phyloP scores from a whole-genome alignment of 2,329 filamentous ascomycete species.

The Lojkania enalia region DNA sequence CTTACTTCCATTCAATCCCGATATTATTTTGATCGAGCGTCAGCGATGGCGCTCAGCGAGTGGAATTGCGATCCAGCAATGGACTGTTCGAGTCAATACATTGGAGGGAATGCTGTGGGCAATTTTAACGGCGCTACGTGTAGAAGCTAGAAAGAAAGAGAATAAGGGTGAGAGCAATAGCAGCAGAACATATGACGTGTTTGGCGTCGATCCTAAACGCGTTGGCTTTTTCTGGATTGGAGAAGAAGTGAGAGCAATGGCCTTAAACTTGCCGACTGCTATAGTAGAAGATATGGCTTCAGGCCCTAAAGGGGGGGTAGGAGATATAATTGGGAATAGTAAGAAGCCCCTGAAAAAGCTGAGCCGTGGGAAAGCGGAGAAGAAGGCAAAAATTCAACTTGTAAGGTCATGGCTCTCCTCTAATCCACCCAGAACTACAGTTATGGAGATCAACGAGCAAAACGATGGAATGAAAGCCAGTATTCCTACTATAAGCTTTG shows the following conservation, averaged over 20 bases:
- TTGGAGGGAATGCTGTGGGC: conserved; percentile 82
- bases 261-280: not conserved
- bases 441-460: not conserved
- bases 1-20: conserved; percentile 61
- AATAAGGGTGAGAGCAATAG: conserved; percentile 1
- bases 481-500: conserved; percentile 14
- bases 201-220: conserved; percentile 42
- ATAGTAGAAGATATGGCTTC: conserved; percentile 7
- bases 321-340: conserved; percentile 24
- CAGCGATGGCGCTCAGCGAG: conserved; percentile 68
- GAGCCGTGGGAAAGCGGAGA: conserved; percentile 50
- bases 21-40: conserved; percentile 70
- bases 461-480: not conserved
- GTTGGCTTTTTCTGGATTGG: conserved; percentile 44
- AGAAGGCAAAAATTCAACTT: conserved; percentile 66
- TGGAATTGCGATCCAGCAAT: conserved; percentile 69
- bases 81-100: conserved; percentile 81
- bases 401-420: conserved; percentile 47
- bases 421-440: conserved; percentile 7
- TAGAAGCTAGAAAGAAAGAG: not conserved
- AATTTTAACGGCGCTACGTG: conserved; percentile 59
- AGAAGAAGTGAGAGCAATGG: conserved; percentile 8
- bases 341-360: conserved; percentile 35
- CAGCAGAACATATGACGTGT: conserved; percentile 18
- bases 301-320: conserved; percentile 20